Evolutionary conservation across 2,329 filamentous ascomycete genomes (phyloP), one percentile per base, ranked within the genome.

Genomic region (Fusarium drepaniforme): DNA sequence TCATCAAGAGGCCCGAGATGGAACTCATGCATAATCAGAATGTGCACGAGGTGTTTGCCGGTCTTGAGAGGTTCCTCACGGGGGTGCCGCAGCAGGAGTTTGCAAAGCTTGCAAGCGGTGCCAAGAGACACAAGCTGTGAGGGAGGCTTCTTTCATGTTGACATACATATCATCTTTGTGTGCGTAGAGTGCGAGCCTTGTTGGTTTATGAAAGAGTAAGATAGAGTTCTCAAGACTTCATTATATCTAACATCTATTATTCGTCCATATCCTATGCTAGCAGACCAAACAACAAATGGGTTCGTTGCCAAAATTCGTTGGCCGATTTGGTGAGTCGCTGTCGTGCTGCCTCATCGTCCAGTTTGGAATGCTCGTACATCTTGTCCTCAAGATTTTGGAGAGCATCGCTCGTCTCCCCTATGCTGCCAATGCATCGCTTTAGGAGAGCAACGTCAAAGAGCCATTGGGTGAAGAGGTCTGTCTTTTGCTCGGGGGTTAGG

Each of bases 61-160:
- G 96, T 0, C 82, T 98, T 80, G 92, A 96, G 72, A 87, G 95
- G 69, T 98, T 98, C 80, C 82, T 94, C 76, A 90, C 85, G 71
- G 95, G 95, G 0, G 88, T 95, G 51, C 97, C 97, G 23, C 95
- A 98, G 87, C 89, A 93, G 82, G 94, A 98, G 87, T 98, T 98
- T 81, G 86, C 88, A 79, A 96, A 94, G 88, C 86, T 98, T 81
- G 95, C 95, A 1, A 91, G 88, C 72, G 95, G 96, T 15, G 91
- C 97, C 88, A 98, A 98, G 90, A 94, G 92, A 82, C 97, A 99
- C 85, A 98, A 98, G 87, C 85, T 98, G 82, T 98, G 30, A 77
- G 82, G 98, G 18, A 77, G 7, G 30, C 21, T 64, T 28, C 44
- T 46, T 46, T 37, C 30, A 33, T 33, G 9, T 33, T 33, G 30